Evolutionary conservation across 2,329 filamentous ascomycete genomes (phyloP).

Genomic region (Aureobasidium pullulans): DNA sequence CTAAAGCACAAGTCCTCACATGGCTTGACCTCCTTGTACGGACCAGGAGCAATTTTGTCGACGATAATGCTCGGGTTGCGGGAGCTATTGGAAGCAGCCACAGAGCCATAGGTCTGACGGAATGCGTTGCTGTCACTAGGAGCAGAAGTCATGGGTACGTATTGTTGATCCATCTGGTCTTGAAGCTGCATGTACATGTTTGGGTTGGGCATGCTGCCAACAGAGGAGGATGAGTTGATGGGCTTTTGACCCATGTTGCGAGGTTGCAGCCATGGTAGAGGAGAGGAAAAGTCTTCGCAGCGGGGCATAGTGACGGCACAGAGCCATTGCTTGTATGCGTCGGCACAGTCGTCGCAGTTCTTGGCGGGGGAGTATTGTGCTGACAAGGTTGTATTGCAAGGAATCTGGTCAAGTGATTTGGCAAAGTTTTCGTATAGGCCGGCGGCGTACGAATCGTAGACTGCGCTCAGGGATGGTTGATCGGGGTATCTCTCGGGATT

Average conservation of each 20-base stretch:
- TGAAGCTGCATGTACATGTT: not conserved
- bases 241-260: slow-evolving; percentile 58
- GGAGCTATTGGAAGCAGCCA: slow-evolving; percentile 26
- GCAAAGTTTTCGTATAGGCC: slow-evolving; percentile 68
- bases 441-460: slow-evolving; percentile 72
- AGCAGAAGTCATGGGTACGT: slow-evolving; percentile 27
- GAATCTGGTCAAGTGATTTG: slow-evolving; percentile 73
- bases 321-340: slow-evolving; percentile 88
- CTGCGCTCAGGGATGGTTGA: slow-evolving; percentile 52
- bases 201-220: not conserved
- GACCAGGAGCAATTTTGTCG: slow-evolving; percentile 63
- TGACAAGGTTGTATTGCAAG: slow-evolving; percentile 68
- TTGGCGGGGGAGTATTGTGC: slow-evolving; percentile 75
- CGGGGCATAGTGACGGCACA: slow-evolving; percentile 89
- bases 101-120: slow-evolving; percentile 25
- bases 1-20: slow-evolving; percentile 84
- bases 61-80: slow-evolving; percentile 56
- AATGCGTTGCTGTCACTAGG: slow-evolving; percentile 26
- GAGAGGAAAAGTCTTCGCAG: slow-evolving; percentile 71
- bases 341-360: slow-evolving; percentile 66
- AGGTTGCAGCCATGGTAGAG: slow-evolving; percentile 49
- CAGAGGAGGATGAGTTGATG: slow-evolving; percentile 20
- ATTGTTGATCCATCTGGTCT: slow-evolving; percentile 20
- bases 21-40: slow-evolving; percentile 88
- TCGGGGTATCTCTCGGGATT: slow-evolving; percentile 60